Conservation (phyloP, 2,329 filamentous ascomycete species). For the Monilinia polystroma region DNA sequence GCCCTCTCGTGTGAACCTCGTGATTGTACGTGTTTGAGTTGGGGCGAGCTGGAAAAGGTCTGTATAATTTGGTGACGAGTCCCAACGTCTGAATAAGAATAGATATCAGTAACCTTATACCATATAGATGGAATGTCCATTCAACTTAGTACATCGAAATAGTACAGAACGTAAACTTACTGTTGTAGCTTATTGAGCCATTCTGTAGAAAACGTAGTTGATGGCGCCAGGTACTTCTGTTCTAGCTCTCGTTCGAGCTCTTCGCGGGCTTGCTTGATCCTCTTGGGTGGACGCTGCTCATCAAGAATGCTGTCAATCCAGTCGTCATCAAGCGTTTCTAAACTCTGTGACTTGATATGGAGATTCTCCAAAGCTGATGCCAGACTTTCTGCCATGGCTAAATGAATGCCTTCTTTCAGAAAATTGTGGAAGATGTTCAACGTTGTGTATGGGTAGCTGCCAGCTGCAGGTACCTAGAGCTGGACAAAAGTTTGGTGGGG, state of each 20-base stretch:
- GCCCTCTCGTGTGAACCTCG: slow-evolving; percentile 85
- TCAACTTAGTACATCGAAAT: not conserved
- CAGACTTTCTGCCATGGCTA: slow-evolving; percentile 42
- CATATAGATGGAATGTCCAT: slow-evolving; percentile 8
- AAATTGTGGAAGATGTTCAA: slow-evolving; percentile 6
- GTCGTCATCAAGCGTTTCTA: slow-evolving; percentile 38
- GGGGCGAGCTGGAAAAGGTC: slow-evolving; percentile 83
- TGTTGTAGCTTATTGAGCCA: slow-evolving; percentile 92
- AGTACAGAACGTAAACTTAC: slow-evolving; percentile 42
- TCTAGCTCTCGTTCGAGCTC: slow-evolving; percentile 71
- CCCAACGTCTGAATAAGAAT: slow-evolving; percentile 61
- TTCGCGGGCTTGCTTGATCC: slow-evolving; percentile 53
- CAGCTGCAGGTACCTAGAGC: not conserved
- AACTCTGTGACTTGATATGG: slow-evolving; percentile 42
- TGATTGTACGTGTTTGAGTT: slow-evolving; percentile 92
- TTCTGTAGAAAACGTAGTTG: slow-evolving; percentile 72
- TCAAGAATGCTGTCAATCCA: slow-evolving; percentile 62
- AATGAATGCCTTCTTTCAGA: slow-evolving; percentile 7
- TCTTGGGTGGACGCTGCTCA: slow-evolving; percentile 51
- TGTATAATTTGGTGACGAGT: slow-evolving; percentile 74
- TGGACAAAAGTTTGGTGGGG: slow-evolving; percentile 16
- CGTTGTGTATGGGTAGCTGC: not conserved
- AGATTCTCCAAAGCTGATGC: slow-evolving; percentile 52
- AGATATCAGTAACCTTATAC: slow-evolving; percentile 23
- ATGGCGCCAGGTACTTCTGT: slow-evolving; percentile 74